Percentiles rank a stretch among this genome's conserved stretches.
These are phyloP conservation scores for Colletotrichum sp. DNA, from an alignment of 2,329 filamentous ascomycete species.

Conservation along the genomic window DNA sequence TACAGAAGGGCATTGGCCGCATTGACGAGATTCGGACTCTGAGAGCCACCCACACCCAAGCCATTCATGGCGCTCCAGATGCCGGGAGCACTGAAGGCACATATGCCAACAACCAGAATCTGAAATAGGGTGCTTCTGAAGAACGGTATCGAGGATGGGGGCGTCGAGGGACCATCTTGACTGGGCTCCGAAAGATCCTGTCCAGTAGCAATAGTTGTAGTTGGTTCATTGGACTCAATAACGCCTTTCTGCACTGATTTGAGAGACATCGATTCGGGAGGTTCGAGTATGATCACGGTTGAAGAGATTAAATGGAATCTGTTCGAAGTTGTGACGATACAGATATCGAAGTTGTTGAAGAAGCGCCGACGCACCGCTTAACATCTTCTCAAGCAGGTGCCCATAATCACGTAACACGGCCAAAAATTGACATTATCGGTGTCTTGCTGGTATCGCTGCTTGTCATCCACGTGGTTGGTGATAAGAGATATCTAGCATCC, in stretches of 20 bases:
- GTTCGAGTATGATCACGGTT: background rate
- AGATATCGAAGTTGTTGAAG: background rate
- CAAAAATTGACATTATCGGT: background rate
- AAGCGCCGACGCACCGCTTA: background rate
- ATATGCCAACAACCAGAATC: constrained; percentile 41
- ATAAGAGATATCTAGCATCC: background rate
- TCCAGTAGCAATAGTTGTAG: background rate
- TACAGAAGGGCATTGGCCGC: constrained; percentile 51
- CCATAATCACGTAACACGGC: background rate
- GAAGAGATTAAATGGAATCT: background rate
- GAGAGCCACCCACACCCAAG: constrained; percentile 40
- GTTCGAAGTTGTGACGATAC: background rate
- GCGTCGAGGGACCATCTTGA: background rate
- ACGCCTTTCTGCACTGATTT: background rate
- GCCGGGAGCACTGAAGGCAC: constrained; percentile 44
- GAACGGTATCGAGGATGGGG: background rate
- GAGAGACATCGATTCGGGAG: background rate
- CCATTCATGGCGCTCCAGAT: constrained; percentile 50
- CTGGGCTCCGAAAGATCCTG: background rate
- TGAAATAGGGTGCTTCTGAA: constrained; percentile 39
- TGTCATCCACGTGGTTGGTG: background rate
- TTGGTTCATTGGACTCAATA: background rate
- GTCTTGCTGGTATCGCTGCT: background rate
- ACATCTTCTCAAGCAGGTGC: background rate
- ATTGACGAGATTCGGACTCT: constrained; percentile 45